These are phyloP conservation scores for Eimeria acervulina DNA, from an alignment of 169 alveolate genomes.

Conservation along the genomic window DNA sequence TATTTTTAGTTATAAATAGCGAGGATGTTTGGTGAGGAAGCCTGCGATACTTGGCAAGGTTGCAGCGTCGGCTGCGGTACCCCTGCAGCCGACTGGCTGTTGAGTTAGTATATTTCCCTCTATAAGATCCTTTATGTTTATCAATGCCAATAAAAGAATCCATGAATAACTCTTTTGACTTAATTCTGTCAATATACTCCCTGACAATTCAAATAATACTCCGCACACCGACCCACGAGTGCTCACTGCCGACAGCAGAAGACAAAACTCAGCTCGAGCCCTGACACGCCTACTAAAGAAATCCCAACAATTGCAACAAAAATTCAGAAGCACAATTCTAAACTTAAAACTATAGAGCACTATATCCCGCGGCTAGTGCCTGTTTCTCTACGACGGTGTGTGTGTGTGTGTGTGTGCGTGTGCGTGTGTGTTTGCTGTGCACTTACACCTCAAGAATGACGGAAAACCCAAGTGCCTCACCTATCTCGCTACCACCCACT, in stretches of 20 bases:
- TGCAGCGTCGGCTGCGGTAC: constrained; percentile 28
- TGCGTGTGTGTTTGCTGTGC: not conserved
- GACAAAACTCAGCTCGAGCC: no score
- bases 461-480: not conserved
- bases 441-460: not conserved
- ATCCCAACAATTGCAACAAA: no score
- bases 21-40: no score
- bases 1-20: not conserved
- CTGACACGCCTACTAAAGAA: no score
- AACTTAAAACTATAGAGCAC: no score
- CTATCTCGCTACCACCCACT: not conserved
- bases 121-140: no score
- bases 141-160: not conserved
- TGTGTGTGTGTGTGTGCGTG: not conserved
- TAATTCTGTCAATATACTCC: not conserved
- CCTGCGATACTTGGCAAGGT: not conserved
- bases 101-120: no score
- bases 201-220: not conserved
- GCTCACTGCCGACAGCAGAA: no score
- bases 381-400: no score
- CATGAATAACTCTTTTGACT: not conserved
- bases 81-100: not conserved
- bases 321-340: no score
- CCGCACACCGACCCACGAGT: not conserved
- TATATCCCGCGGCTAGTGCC: no score